Conservation (phyloP, 129 eudicot species). For the Glebionis coronaria region DNA sequence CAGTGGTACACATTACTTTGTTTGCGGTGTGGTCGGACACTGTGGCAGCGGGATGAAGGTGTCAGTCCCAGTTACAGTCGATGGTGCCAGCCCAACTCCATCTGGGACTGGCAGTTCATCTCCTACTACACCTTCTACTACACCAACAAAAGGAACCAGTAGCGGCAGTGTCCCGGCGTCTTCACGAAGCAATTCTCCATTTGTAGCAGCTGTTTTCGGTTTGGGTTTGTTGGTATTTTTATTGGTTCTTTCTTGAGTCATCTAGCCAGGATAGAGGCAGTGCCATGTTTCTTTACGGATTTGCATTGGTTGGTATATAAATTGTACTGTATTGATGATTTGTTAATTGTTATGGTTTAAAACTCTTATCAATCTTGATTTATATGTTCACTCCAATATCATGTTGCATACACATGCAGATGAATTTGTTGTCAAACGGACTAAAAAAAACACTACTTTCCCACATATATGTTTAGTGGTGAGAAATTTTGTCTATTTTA, state of each 20-base stretch:
- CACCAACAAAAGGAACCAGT: slow-evolving; percentile 32
- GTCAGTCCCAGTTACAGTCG: slow-evolving; percentile 28
- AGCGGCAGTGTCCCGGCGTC: slow-evolving; percentile 19
- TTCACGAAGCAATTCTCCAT: background rate
- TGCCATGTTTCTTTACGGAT: slow-evolving; percentile 32
- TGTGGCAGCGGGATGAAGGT: slow-evolving; percentile 50
- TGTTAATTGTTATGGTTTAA: slow-evolving; percentile 1
- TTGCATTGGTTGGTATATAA: slow-evolving; percentile 23
- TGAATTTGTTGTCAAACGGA: no score
- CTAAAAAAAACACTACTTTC: no score
- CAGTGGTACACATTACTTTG: slow-evolving; percentile 39
- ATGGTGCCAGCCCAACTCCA: slow-evolving; percentile 28
- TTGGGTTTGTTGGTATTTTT: slow-evolving; percentile 32
- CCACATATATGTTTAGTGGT: no score
- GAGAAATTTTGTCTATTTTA: no score
- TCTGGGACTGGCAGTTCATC: slow-evolving; percentile 21
- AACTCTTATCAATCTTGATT: background rate
- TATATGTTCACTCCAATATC: background rate
- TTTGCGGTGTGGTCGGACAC: slow-evolving; percentile 44
- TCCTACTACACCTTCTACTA: slow-evolving; percentile 21
- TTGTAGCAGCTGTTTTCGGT: background rate
- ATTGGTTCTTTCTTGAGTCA: slow-evolving; percentile 36
- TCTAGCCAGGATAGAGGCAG: slow-evolving; percentile 80
- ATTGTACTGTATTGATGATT: slow-evolving; percentile 1
- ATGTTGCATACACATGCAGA: no score